These are phyloP conservation scores for Picea glauca DNA, from an alignment of 75 land plant genomes.

Conservation along the genomic window DNA sequence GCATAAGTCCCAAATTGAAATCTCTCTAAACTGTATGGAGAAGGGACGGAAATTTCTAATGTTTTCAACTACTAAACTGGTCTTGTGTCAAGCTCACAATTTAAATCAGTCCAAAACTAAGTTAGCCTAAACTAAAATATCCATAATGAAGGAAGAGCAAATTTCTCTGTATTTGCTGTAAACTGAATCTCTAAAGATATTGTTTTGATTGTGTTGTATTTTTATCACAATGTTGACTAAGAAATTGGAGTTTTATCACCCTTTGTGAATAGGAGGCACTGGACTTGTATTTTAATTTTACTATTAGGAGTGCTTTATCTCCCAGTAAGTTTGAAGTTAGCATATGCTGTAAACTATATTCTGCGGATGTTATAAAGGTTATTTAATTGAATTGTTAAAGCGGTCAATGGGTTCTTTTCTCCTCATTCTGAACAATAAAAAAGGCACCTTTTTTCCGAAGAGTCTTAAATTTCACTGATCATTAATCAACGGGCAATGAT, in stretches of 20 bases:
- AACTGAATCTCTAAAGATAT: no score
- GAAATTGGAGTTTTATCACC: not conserved
- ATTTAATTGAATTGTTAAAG: not conserved
- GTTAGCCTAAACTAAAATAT: not conserved
- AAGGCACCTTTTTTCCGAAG: not conserved
- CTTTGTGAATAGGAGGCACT: not conserved
- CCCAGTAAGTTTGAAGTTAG: not conserved
- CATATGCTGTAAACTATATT: not conserved
- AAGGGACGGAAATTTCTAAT: not conserved
- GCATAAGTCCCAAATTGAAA: not conserved
- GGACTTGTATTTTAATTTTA: not conserved
- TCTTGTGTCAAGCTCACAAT: not conserved
- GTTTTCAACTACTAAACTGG: not conserved
- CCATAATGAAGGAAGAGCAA: not conserved
- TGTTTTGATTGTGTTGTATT: no score
- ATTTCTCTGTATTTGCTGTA: not conserved
- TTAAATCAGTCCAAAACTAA: not conserved
- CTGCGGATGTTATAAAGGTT: not conserved
- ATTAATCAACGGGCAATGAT: not conserved
- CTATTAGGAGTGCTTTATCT: not conserved
- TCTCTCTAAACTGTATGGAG: not conserved
- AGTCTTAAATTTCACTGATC: not conserved
- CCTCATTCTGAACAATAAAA: not conserved
- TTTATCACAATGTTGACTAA: no score
- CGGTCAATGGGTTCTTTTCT: not conserved